Base-by-base conservation (phyloP, 805 yeast genomes). In the Candida ponderosae region DNA sequence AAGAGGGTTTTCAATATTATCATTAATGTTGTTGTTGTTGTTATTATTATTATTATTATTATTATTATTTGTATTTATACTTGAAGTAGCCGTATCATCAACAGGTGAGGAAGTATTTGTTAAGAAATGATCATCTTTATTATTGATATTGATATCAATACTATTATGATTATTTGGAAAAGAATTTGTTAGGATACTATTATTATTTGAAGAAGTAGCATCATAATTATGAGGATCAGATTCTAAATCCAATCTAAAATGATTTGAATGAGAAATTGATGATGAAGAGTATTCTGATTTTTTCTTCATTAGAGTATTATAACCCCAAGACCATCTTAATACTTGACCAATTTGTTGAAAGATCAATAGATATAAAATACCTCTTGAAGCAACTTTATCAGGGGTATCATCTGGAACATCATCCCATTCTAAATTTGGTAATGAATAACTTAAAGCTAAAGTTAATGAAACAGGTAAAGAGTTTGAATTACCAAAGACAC, bases 401-500 rank as follows among this genome's bases (percentile, higher is more conserved):
- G 80, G 66, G 17, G 69, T 62, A 53, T 83, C 94, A 51, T 75
- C 72, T 8, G 70, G 74, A 30, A 82, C 65, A 42, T 78, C 81
- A 39, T 78, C 84, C 94, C 94, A 83, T 35, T 77, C 71, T 41
- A 83, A 65, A 44, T 78, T 76, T 3, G 93, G 94, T 41, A 83
- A 63, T 0, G 90, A 79, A 53, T 79, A 80, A 2, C 89, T 79
- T 44, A 83, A 65, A 1, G 95, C 81, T 39, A 93, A 65, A 1
- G 93, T 83, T 46, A 93, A 69, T 0, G 96, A 87, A 2, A 90
- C 97, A 0, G 98, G 97, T 39, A 90, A 71, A 10, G 95, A 84
- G 65, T 90, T 90, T 32, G 96, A 86, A 62, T 90, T 93, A 37
- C 97, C 97, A 62, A 90, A 90, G 6, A 89, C 96, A 3, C 93